Percentiles rank a stretch among this genome's conserved stretches.
Evolutionary conservation across 768 basidiomycete genomes (phyloP).

Genomic region (Suillus weaverae): DNA sequence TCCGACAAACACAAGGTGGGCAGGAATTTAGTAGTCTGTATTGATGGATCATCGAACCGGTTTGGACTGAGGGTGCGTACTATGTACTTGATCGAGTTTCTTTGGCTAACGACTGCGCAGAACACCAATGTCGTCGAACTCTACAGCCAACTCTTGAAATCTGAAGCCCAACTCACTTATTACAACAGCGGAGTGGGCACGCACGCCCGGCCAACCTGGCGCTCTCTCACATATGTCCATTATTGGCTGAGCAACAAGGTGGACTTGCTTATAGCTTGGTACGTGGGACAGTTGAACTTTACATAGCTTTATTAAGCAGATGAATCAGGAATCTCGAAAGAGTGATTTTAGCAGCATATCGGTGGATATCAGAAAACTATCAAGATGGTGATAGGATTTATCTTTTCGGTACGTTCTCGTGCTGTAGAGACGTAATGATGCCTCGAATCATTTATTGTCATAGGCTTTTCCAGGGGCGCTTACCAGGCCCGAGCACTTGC

Average conservation of each 20-base stretch:
- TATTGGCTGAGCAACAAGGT: constrained; percentile 25
- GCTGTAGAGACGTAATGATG: neutral
- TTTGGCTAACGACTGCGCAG: constrained; percentile 13
- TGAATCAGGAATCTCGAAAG: constrained; percentile 30
- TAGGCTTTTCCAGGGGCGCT: constrained; percentile 45
- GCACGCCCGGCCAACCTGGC: constrained; percentile 16
- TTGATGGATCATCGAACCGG: constrained; percentile 20
- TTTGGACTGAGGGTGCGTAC: constrained; percentile 6
- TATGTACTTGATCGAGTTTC: neutral
- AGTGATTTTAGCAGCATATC: constrained; percentile 30
- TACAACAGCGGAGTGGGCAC: constrained; percentile 37
- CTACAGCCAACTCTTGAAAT: constrained; percentile 20
- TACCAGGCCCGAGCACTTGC: constrained; percentile 41
- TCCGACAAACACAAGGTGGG: neutral
- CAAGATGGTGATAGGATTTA: constrained; percentile 33
- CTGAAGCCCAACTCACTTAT: constrained; percentile 22
- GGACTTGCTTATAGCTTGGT: constrained; percentile 36
- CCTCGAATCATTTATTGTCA: neutral
- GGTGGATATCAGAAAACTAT: constrained; percentile 36
- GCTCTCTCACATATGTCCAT: constrained; percentile 16
- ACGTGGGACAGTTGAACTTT: neutral
- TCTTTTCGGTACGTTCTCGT: constrained; percentile 34
- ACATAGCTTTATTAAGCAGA: neutral
- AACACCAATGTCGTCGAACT: constrained; percentile 36
- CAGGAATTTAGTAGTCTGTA: constrained; percentile 18